Base-by-base conservation (phyloP, 441 rosid genomes). In the Gossypium davidsonii region DNA sequence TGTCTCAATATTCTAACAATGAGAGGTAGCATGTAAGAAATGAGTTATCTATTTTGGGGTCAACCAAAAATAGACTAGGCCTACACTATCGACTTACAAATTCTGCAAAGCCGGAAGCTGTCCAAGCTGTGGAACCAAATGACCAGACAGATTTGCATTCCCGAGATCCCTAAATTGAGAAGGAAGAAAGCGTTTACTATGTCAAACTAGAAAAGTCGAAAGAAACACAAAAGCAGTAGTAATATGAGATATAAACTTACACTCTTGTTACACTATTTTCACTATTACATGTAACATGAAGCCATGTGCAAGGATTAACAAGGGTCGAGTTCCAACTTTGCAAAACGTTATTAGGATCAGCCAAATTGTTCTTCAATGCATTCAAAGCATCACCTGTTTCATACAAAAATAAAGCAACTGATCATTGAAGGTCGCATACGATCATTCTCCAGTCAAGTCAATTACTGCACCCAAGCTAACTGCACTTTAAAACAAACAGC, bases 81-180 rank as follows among this genome's bases (percentile, higher is more conserved):
- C 51, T 46, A 46, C 12, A 46, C n/a, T 46, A 46, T 46, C 51
- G 3, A 9, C 51, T 9, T 46, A 46, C 14, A 11, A 2, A 11
- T 91, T 90, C 73, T 93, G 94, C 81, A 93, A 87, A 85, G 83
- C 87, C 67, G 83, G 14, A 65, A 93, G 94, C 76, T 73, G 84
- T 4, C 98, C 98, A 59, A 93, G 97, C 76, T 46, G 15, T 46
- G n/a, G 14, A 46, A 46, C 51, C 51, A 46, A 46, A 9, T 46
- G 84, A 75, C 98, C 98, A 64, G 98, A 86, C 34, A 93, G 73
- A 85, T 89, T 81, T 7, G 98, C 97, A 82, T 91, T 90, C 78
- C 96, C 97, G 74, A 93, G 97, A 76, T 93, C 98, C 67, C 98
- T 93, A 76, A 73, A 7, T 10, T 49, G 69, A 42, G 10, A 42